phyloP scores from a whole-genome alignment of 495 filamentous ascomycete species.

The Podospora pseudopauciseta region DNA sequence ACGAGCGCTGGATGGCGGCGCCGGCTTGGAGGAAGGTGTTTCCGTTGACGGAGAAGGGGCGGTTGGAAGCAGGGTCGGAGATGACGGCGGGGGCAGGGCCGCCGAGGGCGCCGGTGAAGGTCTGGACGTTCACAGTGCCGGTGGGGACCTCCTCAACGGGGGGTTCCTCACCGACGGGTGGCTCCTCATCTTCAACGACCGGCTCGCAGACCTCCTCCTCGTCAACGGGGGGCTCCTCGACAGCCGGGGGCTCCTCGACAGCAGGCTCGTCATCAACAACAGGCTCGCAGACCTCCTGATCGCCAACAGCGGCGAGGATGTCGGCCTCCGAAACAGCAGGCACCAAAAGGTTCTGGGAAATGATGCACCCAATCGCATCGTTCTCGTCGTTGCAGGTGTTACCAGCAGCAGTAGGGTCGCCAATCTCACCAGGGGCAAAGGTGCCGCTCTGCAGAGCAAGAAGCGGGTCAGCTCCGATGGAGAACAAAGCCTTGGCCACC shows the following conservation, averaged over 20 bases:
- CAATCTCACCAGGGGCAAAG: conserved; percentile 56
- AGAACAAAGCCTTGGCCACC: conserved; percentile 52
- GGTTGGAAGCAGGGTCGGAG: conserved; percentile 39
- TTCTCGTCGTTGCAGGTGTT: conserved; percentile 54
- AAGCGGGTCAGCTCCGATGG: conserved; percentile 56
- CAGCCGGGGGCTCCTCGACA: conserved; percentile 19
- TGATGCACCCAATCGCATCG: conserved; percentile 59
- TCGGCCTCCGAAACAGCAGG: conserved; percentile 55
- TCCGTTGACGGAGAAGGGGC: conserved; percentile 56
- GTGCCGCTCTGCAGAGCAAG: conserved; percentile 54
- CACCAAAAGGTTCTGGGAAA: conserved; percentile 56
- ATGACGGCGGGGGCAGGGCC: conserved; percentile 49
- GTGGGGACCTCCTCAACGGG: conserved; percentile 18
- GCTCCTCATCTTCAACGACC: conserved; percentile 41
- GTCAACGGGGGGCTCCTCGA: conserved; percentile 7
- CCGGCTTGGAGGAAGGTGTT: conserved; percentile 48
- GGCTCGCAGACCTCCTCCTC: conserved; percentile 9
- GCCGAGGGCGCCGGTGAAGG: conserved; percentile 55
- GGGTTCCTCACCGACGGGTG: conserved; percentile 35
- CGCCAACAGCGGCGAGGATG: conserved; percentile 51
- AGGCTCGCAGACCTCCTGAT: conserved; percentile 19
- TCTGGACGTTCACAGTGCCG: conserved; percentile 48
- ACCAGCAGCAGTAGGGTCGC: conserved; percentile 54
- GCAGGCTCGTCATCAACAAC: conserved; percentile 38
- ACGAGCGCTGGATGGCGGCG: conserved; percentile 52